phyloP scores from a whole-genome alignment of 495 filamentous ascomycete species.

The Talaromyces borbonicus region DNA sequence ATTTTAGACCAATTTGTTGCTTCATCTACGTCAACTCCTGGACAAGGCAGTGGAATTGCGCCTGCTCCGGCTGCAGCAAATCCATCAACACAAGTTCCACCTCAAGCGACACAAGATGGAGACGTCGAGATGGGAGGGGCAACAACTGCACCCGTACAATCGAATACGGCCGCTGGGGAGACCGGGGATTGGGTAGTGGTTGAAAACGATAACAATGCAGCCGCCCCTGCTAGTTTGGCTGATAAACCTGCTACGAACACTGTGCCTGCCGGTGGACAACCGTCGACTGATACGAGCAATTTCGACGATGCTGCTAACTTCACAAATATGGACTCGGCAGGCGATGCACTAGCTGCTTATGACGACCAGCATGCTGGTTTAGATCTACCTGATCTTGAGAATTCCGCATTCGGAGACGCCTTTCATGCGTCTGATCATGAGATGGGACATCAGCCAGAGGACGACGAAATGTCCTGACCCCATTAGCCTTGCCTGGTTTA shows the following conservation, averaged over 20 bases:
- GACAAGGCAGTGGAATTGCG: slow-evolving; percentile 17
- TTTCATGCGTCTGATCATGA: slow-evolving; percentile 50
- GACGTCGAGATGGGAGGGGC: slow-evolving; percentile 35
- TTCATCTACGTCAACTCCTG: slow-evolving; percentile 41
- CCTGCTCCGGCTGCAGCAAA: slow-evolving; percentile 11
- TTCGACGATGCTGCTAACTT: slow-evolving; percentile 39
- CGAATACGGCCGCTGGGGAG: slow-evolving; percentile 24
- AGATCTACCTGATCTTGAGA: slow-evolving; percentile 43
- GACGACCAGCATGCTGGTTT: slow-evolving; percentile 41
- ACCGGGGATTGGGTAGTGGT: slow-evolving; percentile 55
- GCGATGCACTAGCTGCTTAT: slow-evolving; percentile 53
- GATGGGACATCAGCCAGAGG: slow-evolving; percentile 32
- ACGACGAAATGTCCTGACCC: slow-evolving; percentile 26
- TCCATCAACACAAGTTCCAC: slow-evolving; percentile 21
- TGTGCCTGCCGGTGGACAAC: slow-evolving; percentile 14
- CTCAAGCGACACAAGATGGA: slow-evolving; percentile 17
- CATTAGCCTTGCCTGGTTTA: neutral
- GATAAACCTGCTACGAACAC: slow-evolving; percentile 6
- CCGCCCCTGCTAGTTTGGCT: slow-evolving; percentile 11
- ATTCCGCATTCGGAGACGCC: slow-evolving; percentile 54
- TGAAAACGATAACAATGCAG: slow-evolving; percentile 29
- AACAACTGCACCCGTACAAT: slow-evolving; percentile 10
- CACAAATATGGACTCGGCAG: slow-evolving; percentile 50
- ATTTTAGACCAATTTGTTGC: slow-evolving; percentile 55
- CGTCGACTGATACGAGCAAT: slow-evolving; percentile 29